Evolutionary conservation across 768 basidiomycete genomes (phyloP).

Genomic region (Lactarius tabidus): DNA sequence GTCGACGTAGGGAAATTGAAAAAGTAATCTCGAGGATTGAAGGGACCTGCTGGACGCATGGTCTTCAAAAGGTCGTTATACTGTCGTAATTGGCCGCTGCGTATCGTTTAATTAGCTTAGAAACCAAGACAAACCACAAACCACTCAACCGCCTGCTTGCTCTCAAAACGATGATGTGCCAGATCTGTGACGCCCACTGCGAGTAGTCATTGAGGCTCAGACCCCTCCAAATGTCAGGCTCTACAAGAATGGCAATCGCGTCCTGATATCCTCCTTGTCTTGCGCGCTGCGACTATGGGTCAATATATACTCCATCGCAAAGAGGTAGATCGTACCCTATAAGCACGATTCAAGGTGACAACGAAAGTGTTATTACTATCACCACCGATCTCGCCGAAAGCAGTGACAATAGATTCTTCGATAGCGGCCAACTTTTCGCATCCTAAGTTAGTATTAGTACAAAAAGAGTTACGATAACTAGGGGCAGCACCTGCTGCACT

Average conservation of each 20-base stretch:
- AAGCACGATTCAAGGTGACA: conserved; percentile 60
- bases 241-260: conserved; percentile 58
- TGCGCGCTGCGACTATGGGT: conserved; percentile 45
- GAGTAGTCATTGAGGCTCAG: conserved; percentile 60
- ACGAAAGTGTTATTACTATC: conserved; percentile 60
- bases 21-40: conserved; percentile 54
- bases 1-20: conserved; percentile 38
- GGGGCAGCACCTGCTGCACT: conserved; percentile 51
- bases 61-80: conserved; percentile 64
- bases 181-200: conserved; percentile 72
- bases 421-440: conserved; percentile 59
- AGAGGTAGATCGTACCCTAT: conserved; percentile 43
- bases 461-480: background rate
- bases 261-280: conserved; percentile 65
- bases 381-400: conserved; percentile 56
- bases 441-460: conserved; percentile 41
- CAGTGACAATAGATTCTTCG: conserved; percentile 66
- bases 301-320: background rate
- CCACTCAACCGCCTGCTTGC: conserved; percentile 57
- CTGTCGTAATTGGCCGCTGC: conserved; percentile 60
- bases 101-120: conserved; percentile 8
- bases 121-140: background rate
- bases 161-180: conserved; percentile 69
- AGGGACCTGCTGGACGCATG: conserved; percentile 52
- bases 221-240: conserved; percentile 66